Evolutionary conservation across 2,329 filamentous ascomycete species (phyloP), one percentile per base, ranked within the genome.

Genomic region (Verticillium nonalfalfae): DNA sequence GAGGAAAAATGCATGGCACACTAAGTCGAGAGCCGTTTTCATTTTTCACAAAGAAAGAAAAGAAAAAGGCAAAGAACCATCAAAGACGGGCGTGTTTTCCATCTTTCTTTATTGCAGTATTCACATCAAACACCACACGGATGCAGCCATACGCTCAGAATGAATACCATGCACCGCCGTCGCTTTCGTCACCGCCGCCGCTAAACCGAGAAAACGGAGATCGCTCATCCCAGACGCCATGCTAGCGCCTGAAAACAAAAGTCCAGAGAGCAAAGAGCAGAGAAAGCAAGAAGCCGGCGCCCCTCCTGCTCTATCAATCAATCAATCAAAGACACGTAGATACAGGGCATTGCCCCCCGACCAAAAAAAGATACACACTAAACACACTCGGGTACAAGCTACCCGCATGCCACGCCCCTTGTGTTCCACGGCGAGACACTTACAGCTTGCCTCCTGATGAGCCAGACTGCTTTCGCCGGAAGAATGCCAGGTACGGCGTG

Each of bases 401-500:
- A 31, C 26, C 4, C 26, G 26, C 26, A 31, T 5, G 26, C 26
- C 26, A 31, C 5, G 26, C 26, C 26, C 26, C 4, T 31, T 1
- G 26, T 31, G 26, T n/a, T 15, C 45, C 35, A 21, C 55, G 14
- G 2, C 55, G 11, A 11, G 14, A 15, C n/a, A 13, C 33, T 15
- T 35, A 57, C 26, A 35, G 31, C 10, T 33, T 31, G 36, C 35
- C 38, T 1, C 56, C 56, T 5, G 36, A 38, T 4, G 56, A 58
- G 13, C 56, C 56, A 18, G n/a, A 11, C 50, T 67, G 66, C 62
- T 80, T 79, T 45, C 76, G 71, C 59, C 76, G 69, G 66, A 79
- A 81, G 68, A 79, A 81, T 9, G 79, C 72, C 57, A 82, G 69
- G 60, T 82, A 82, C 21, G 80, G 79, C 40, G 79, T 76, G n/a